Evolutionary conservation across 2,329 filamentous ascomycete genomes (phyloP), one percentile per base, ranked within the genome.

Genomic region (Diplocarpon mali): DNA sequence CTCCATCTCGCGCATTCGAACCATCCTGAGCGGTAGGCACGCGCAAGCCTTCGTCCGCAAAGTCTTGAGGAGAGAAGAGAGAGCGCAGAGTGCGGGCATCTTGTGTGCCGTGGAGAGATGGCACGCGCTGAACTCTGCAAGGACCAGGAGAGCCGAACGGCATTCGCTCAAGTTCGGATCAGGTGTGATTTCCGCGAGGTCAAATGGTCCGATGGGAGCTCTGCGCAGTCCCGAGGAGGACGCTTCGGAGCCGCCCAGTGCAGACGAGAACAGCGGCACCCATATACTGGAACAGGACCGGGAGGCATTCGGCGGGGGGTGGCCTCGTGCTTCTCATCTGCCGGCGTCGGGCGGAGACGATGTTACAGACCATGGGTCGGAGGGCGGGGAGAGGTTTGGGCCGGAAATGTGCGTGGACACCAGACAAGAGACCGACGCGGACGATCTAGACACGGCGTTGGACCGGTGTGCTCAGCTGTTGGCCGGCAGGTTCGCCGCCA

Each of bases 1-100:
- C 62, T 71, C 72, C 46, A 73, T 87, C 46, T 64, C 71, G 0
- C 78, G 87, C 44, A 77, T 94, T 28, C 34, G 27, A 2, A 34
- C 39, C 4, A 45, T 55, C 16, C 29, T 56, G 7, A 37, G 32
- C 14, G 32, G 40, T 2, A 24, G 32, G 9, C 28, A 20, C 20
- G 42, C 44, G 5, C n/a, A 27, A 11, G 32, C 28, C 8, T 56
- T 58, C 39, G 17, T 50, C 3, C 32, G 38, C 2, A 49, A 32
- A 24, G 17, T 58, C 3, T 35, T 60, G 16, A 46, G 42, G 11
- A 27, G 34, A 4, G 20, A 47, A n/a, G 55, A 56, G 38, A 42
- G 37, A 24, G 28, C 45, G 17, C 9, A 34, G 31, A 48, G 15
- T 40, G 6, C 39, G 38, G 20, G 14, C 38, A 14, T 31, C 46